phyloP scores from a whole-genome alignment of 805 yeast species.

The Candida chauliodis region DNA sequence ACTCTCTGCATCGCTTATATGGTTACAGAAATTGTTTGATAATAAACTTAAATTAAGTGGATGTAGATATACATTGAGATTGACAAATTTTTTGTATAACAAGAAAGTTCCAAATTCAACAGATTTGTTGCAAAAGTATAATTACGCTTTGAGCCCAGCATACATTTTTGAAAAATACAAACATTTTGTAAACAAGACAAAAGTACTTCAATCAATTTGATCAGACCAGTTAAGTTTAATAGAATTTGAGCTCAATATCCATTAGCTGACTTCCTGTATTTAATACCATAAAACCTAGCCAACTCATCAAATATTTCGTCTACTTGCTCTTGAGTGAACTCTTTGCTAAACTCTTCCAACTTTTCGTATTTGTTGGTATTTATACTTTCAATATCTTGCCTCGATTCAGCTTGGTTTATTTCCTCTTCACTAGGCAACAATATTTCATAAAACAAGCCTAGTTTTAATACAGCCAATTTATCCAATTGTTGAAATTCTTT shows the following conservation, averaged over 20 bases:
- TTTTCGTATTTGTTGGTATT: constrained; percentile 2
- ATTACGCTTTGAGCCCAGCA: neutral
- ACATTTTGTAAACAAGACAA: neutral
- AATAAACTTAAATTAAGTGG: constrained; percentile 1
- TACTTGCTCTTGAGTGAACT: constrained; percentile 39
- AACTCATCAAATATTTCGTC: constrained; percentile 58
- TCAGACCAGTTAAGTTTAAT: neutral
- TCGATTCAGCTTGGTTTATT: constrained; percentile 10
- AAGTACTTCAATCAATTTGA: neutral
- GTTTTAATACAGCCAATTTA: constrained; percentile 44
- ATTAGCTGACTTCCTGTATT: constrained; percentile 47
- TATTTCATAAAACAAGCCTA: constrained; percentile 74
- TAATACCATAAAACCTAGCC: constrained; percentile 66
- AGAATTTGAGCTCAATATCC: constrained; percentile 38
- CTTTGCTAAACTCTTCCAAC: constrained; percentile 4
- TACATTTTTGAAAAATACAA: neutral
- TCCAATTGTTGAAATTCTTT: constrained; percentile 47
- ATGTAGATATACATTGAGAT: neutral
- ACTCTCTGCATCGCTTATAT: constrained; percentile 18
- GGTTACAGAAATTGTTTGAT: constrained; percentile 12
- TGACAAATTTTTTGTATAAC: neutral
- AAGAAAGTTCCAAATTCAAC: neutral
- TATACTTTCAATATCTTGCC: constrained; percentile 1
- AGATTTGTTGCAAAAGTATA: neutral
- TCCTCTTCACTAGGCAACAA: constrained; percentile 59